Base-by-base conservation (phyloP, 805 yeast species). In the Candida palmyrensis region DNA sequence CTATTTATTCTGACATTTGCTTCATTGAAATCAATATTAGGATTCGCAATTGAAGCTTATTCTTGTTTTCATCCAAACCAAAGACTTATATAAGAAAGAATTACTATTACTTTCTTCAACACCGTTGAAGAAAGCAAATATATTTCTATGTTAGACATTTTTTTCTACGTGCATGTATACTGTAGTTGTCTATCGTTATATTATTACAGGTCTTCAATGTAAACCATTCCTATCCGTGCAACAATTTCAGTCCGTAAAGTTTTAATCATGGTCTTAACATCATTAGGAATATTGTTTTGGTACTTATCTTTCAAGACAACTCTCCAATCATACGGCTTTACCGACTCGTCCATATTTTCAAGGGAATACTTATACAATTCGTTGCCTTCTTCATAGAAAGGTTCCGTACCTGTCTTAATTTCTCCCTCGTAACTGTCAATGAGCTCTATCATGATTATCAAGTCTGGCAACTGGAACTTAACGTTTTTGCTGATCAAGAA, bases 321-420 rank as follows among this genome's bases (percentile, higher is more conserved):
- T 38, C 70, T 55, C 72, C 72, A 66, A 35, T 66, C 72, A 38
- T 54, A 52, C 2, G 26, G 29, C n/a, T 39, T 29, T 5, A 45
- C 35, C 2, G 39, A 41, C 3, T 30, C 34, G 26, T 49, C 47
- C 34, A 49, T 29, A 36, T 53, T 45, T 21, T 45, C 49, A 5
- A 57, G 48, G 6, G 66, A 47, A 36, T 48, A 55, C 23, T 48
- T 36, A 46, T 61, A 64, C 21, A 65, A 47, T 6, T 48, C 48
- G 20, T 56, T 59, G 5, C 56, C 60, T 14, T 54, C 59, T 27
- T 47, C 42, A n/a, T n/a, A n/a, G n/a, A n/a, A n/a, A n/a, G n/a
- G n/a, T n/a, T n/a, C n/a, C n/a, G n/a, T n/a, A n/a, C n/a, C n/a
- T n/a, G n/a, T n/a, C 5, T 37, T 27, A n/a, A 58, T 62, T 4